Conservation (phyloP, 2,329 filamentous ascomycete species). For the Cladobotryum mycophilum region DNA sequence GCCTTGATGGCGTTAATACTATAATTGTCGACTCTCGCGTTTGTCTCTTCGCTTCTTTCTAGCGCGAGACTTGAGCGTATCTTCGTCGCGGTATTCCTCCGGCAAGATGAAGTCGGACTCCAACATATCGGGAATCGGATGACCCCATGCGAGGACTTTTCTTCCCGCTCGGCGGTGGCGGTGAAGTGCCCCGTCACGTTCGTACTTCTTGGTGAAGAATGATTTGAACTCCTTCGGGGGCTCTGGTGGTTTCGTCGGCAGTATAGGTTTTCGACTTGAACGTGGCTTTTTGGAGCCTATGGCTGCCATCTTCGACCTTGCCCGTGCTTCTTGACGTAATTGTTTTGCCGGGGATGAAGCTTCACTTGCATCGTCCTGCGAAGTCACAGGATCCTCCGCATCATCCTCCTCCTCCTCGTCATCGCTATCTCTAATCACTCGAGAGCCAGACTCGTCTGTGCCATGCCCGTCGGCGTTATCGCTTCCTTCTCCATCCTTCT, state of each 20-base stretch:
- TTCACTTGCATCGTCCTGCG: conserved; percentile 53
- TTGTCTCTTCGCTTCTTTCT: conserved; percentile 56
- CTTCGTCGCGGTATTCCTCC: conserved; percentile 52
- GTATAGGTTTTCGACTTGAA: conserved; percentile 19
- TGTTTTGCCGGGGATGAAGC: conserved; percentile 54
- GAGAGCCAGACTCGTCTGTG: conserved; percentile 27
- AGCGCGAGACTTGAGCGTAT: conserved; percentile 52
- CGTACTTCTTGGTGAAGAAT: conserved; percentile 75
- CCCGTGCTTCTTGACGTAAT: conserved; percentile 64
- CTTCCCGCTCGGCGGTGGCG: conserved; percentile 63
- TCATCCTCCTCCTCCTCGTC: conserved; percentile 35
- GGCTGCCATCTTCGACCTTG: conserved; percentile 41
- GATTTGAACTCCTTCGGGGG: conserved; percentile 66
- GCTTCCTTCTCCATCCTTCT: conserved; percentile 32
- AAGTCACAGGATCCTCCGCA: conserved; percentile 19
- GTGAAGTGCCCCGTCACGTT: conserved; percentile 73
- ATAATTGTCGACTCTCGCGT: conserved; percentile 40
- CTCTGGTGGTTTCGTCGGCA: conserved; percentile 28
- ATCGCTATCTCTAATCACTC: conserved; percentile 13
- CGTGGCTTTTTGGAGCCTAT: conserved; percentile 28
- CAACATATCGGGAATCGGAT: conserved; percentile 65
- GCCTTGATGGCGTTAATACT: background rate
- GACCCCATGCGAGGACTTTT: conserved; percentile 73
- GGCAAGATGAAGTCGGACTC: conserved; percentile 72
- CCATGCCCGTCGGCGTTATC: conserved; percentile 21